Base-by-base conservation (phyloP, 2,329 filamentous ascomycete genomes). In the Acrocalymma vagum region DNA sequence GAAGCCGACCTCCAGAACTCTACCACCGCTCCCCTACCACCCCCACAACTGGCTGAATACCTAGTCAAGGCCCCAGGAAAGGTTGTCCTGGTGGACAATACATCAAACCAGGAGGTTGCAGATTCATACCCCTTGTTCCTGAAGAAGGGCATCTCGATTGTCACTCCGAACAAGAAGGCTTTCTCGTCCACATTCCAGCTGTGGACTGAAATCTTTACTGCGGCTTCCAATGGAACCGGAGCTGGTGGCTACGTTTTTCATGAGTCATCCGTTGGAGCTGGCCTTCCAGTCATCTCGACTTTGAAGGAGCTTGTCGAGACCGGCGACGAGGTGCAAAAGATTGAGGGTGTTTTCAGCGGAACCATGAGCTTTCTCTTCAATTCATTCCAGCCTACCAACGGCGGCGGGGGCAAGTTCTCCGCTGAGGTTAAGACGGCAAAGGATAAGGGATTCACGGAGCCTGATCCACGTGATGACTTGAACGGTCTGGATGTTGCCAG, bases 351-450 rank as follows among this genome's bases (percentile, higher is more conserved):
- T 35, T 97, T 99, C 75, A 95, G 90, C 48, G 94, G 94, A 51
- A 99, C 94, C 39, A 93, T 99, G 84, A 95, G 89, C 25, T 99
- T 96, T 79, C 80, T 99, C 26, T 97, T 99, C 84, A 97, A 97
- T 79, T 92, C 85, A 15, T 99, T 97, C 70, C 90, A 92, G 32
- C 94, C 94, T 0, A 85, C 86, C 3, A 82, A 84, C 33, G 87
- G 87, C 5, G 76, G 79, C 15, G 88, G 88, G 22, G 90, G 89
- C 36, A 85, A 86, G 63, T 99, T 95, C 87, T 94, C 90, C 28
- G 87, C 87, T 32, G 92, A 96, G 66, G 94, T 99, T 22, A 85
- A 83, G 65, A 91, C 93, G 72, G 94, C 94, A 40, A 96, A 96
- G 77, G 84, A 91, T 45, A 79, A 95, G 31, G 94, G 94, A 15